Evolutionary conservation across 768 basidiomycete genomes (phyloP).

Genomic region (Ramaria rubella): DNA sequence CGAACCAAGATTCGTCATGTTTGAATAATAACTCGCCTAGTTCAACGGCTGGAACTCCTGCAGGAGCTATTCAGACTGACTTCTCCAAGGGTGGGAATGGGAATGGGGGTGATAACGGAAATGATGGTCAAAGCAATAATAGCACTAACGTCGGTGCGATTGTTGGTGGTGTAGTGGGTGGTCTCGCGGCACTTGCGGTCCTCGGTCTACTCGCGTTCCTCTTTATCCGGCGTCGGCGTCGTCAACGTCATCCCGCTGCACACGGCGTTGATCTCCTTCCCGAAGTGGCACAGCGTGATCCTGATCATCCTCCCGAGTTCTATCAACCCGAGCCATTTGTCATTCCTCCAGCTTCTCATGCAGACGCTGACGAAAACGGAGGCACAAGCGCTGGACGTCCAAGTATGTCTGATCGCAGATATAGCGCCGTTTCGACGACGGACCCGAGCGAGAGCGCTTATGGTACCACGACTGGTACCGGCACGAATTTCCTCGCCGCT

Average conservation of each 20-base stretch:
- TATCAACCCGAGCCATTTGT: conserved; percentile 74
- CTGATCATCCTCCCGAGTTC: conserved; percentile 57
- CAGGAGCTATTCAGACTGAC: conserved; percentile 39
- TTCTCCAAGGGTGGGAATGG: neutral
- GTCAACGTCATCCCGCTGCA: conserved; percentile 37
- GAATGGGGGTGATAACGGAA: conserved; percentile 50
- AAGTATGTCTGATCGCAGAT: conserved; percentile 9
- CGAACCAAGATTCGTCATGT: conserved; percentile 41
- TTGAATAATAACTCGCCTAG: conserved; percentile 57
- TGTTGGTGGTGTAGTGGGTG: conserved; percentile 53
- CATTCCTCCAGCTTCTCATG: conserved; percentile 47
- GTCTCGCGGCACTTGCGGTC: conserved; percentile 43
- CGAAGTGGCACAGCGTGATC: conserved; percentile 34
- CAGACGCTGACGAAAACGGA: conserved; percentile 26
- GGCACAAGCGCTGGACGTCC: conserved; percentile 20
- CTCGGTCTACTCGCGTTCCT: conserved; percentile 38
- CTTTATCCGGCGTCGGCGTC: conserved; percentile 43
- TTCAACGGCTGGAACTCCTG: conserved; percentile 70
- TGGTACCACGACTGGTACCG: conserved; percentile 16
- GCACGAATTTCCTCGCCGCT: conserved; percentile 9
- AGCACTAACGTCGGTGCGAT: conserved; percentile 42
- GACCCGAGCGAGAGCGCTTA: conserved; percentile 15
- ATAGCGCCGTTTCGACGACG: conserved; percentile 15
- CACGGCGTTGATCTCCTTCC: conserved; percentile 59
- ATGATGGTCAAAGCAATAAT: conserved; percentile 32